phyloP scores from a whole-genome alignment of 306 rosid species.

The Rosa persica region DNA sequence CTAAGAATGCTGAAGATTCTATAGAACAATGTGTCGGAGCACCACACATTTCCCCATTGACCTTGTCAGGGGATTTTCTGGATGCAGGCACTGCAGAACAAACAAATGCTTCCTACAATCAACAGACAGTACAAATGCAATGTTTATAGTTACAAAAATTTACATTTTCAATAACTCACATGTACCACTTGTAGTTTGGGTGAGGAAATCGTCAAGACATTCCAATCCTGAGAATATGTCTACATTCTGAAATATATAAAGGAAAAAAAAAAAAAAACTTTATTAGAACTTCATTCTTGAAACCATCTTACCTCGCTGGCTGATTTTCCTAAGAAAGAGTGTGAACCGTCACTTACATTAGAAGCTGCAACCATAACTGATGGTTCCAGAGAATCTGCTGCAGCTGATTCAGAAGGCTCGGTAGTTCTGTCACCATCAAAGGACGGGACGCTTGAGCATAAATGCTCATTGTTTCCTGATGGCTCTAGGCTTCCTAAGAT shows the following conservation, averaged over 20 bases:
- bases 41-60: slow-evolving; percentile 32
- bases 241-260: slow-evolving; percentile 42
- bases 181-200: slow-evolving; percentile 40
- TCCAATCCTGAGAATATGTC: slow-evolving; percentile 62
- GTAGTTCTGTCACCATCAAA: slow-evolving; percentile 27
- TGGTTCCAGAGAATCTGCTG: slow-evolving; percentile 30
- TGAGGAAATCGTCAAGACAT: slow-evolving; percentile 49
- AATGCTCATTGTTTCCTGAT: slow-evolving; percentile 18
- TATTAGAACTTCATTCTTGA: neutral
- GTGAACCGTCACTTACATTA: slow-evolving; percentile 37
- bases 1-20: slow-evolving; percentile 18
- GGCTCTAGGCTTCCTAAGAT: slow-evolving; percentile 18
- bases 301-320: slow-evolving; percentile 49
- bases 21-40: slow-evolving; percentile 26
- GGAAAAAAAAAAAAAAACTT: neutral
- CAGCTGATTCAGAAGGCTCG: slow-evolving; percentile 33
- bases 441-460: slow-evolving; percentile 26
- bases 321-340: slow-evolving; percentile 43
- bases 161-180: slow-evolving; percentile 30
- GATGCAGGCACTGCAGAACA: neutral
- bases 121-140: neutral
- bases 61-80: slow-evolving; percentile 2
- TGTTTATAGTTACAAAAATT: neutral
- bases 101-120: neutral
- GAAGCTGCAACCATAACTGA: slow-evolving; percentile 28